Base-by-base conservation (phyloP, 352 stramenopile species). In the Phytopythium sindhum region DNA sequence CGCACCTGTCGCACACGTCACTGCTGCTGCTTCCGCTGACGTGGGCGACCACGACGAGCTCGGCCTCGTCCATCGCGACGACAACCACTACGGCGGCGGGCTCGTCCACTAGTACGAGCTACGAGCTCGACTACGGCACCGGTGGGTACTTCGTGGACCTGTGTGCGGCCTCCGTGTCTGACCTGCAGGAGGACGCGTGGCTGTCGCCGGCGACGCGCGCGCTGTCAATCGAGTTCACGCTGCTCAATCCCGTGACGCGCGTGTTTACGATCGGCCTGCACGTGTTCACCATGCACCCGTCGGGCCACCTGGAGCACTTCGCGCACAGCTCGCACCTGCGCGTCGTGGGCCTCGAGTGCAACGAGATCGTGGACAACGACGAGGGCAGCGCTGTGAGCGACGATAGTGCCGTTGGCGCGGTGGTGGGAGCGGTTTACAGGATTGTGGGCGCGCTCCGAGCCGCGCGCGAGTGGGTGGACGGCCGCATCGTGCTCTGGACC, bases 211-310 rank as follows among this genome's bases (percentile, higher is more conserved):
- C 87, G 9, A 96, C 89, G 28, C 86, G 89, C n/a, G 85, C 88
- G 29, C 79, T 89, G 12, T 83, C 87, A 41, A 77, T 97, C 60
- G 84, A 94, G 61, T 97, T 97, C 53, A 90, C 86, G 58, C 70
- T 97, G 37, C 71, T 96, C 53, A 97, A 97, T 56, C 89, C 89
- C 0, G 73, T 93, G 39, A 96, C 89, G n/a, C 80, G 86, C n/a
- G 82, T 97, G 4, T 93, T 97, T 57, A 96, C 89, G 15, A 81
- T 95, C 61, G 86, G 85, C 39, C 88, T 83, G 70, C 88, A 96
- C 63, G 85, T 93, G 6, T 90, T 96, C 65, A 87, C 75, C 50
- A 81, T 93, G 47, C 79, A 80, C 57, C 82, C 88, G 23, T 96
- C 88, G 0, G 88, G 88, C 17, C 86, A 96, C 51, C 74, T 96